phyloP scores from a whole-genome alignment of 1,139 yeast species.

The Candida frijolesensis region DNA sequence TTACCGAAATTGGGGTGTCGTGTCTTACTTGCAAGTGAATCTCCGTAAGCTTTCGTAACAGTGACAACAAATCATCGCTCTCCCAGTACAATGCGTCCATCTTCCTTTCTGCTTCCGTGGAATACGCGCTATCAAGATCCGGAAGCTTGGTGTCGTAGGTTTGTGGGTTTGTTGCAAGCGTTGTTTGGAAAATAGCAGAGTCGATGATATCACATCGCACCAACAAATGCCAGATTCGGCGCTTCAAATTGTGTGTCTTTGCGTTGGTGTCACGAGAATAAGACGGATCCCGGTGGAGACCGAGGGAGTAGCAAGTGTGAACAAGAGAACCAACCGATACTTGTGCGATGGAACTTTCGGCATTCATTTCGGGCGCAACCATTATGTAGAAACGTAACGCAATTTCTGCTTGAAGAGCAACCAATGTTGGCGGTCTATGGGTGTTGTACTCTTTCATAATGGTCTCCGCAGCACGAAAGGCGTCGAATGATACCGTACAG shows the following conservation, averaged over 20 bases:
- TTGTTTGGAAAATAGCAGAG: constrained; percentile 18
- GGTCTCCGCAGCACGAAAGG: constrained; percentile 30
- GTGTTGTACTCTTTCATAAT: constrained; percentile 40
- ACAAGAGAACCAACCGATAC: constrained; percentile 38
- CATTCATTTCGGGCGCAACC: constrained; percentile 32
- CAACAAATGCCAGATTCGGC: constrained; percentile 47
- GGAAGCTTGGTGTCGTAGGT: constrained; percentile 29
- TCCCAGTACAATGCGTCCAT: constrained; percentile 18
- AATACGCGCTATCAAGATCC: constrained; percentile 16
- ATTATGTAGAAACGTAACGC: constrained; percentile 29
- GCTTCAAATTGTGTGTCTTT: constrained; percentile 29
- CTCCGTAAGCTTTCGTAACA: constrained; percentile 10
- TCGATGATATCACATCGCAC: constrained; percentile 22
- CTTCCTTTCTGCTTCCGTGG: constrained; percentile 22
- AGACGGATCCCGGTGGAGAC: constrained; percentile 55
- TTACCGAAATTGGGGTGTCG: background rate
- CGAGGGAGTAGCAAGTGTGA: constrained; percentile 52
- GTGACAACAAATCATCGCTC: constrained; percentile 11
- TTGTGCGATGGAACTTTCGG: constrained; percentile 19
- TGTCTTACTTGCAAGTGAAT: constrained; percentile 1
- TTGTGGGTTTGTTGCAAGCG: constrained; percentile 10
- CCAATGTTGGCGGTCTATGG: constrained; percentile 43
- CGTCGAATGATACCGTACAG: constrained; percentile 33
- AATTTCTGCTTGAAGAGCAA: constrained; percentile 48
- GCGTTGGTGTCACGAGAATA: constrained; percentile 24